phyloP scores from a whole-genome alignment of 2,329 filamentous ascomycete genomes.

The Trichothecium sympodiale region DNA sequence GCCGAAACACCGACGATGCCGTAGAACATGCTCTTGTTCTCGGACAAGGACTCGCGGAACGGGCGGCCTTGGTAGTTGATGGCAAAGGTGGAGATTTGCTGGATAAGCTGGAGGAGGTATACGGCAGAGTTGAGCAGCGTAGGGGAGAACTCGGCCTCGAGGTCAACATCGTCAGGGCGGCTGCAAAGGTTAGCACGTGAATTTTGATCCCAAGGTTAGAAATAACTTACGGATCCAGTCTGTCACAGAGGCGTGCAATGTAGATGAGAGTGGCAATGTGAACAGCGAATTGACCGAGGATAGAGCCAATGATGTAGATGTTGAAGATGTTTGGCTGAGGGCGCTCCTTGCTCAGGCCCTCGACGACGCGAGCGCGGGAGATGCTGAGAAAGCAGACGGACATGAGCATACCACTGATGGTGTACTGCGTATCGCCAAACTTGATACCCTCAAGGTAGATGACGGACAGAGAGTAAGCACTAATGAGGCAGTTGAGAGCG shows the following conservation, averaged over 20 bases:
- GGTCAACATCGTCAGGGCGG: constrained; percentile 56
- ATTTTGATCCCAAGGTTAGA: background rate
- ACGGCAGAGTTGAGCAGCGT: constrained; percentile 94
- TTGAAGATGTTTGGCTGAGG: constrained; percentile 99
- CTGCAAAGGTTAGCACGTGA: constrained; percentile 20
- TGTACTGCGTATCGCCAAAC: constrained; percentile 96
- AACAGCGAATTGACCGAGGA: constrained; percentile 92
- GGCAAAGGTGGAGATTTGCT: constrained; percentile 97
- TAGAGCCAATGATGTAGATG: constrained; percentile 94
- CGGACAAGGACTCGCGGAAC: constrained; percentile 89
- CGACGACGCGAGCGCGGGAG: constrained; percentile 91
- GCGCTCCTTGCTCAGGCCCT: constrained; percentile 89
- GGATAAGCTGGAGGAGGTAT: constrained; percentile 93
- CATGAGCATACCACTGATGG: constrained; percentile 99
- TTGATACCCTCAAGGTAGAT: constrained; percentile 98
- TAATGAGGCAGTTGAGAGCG: constrained; percentile 93
- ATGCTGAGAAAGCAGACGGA: constrained; percentile 98
- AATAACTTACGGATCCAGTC: constrained; percentile 66
- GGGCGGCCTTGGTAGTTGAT: constrained; percentile 99
- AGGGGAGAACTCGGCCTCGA: constrained; percentile 89
- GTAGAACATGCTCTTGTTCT: constrained; percentile 98
- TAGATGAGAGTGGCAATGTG: constrained; percentile 93
- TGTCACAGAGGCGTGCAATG: constrained; percentile 79
- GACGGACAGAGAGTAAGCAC: constrained; percentile 91
- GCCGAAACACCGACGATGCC: constrained; percentile 82